phyloP scores from a whole-genome alignment of 176 grass and related monocot genomes.

The Puya raimondii region DNA sequence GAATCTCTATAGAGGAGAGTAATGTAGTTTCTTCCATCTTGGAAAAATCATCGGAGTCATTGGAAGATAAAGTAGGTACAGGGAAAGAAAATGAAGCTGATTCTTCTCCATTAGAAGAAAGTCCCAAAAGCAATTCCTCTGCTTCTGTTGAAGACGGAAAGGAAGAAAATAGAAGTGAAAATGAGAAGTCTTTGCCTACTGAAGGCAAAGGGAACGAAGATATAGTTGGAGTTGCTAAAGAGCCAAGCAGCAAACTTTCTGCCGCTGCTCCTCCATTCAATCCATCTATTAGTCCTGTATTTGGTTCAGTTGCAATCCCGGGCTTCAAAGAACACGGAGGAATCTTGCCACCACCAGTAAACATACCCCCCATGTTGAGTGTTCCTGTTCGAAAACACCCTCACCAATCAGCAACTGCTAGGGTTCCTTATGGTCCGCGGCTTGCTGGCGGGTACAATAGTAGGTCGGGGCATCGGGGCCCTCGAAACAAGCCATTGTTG shows the following conservation, averaged over 20 bases:
- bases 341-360: slow-evolving; percentile 72
- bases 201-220: slow-evolving; percentile 47
- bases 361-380: slow-evolving; percentile 66
- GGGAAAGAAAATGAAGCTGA: slow-evolving; percentile 29
- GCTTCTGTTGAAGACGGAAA: slow-evolving; percentile 53
- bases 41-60: slow-evolving; percentile 30
- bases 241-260: slow-evolving; percentile 69
- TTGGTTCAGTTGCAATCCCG: slow-evolving; percentile 70
- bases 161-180: slow-evolving; percentile 50
- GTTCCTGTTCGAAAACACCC: slow-evolving; percentile 83
- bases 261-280: slow-evolving; percentile 86
- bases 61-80: slow-evolving; percentile 11
- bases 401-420: slow-evolving; percentile 91
- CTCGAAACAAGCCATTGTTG: slow-evolving; percentile 60
- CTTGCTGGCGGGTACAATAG: slow-evolving; percentile 76
- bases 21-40: slow-evolving; percentile 4
- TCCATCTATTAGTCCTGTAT: slow-evolving; percentile 77
- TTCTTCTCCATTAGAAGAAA: slow-evolving; percentile 33
- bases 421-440: slow-evolving; percentile 91
- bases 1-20: slow-evolving; percentile 17
- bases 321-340: slow-evolving; percentile 92
- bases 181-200: slow-evolving; percentile 58
- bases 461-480: slow-evolving; percentile 58
- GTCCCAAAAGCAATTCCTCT: slow-evolving; percentile 45
- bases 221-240: slow-evolving; percentile 34